A percentile compares a stretch with the other conserved stretches of the same genome.
phyloP scores from a whole-genome alignment of 2,329 filamentous ascomycete genomes.

The Aspergillus sp. region DNA sequence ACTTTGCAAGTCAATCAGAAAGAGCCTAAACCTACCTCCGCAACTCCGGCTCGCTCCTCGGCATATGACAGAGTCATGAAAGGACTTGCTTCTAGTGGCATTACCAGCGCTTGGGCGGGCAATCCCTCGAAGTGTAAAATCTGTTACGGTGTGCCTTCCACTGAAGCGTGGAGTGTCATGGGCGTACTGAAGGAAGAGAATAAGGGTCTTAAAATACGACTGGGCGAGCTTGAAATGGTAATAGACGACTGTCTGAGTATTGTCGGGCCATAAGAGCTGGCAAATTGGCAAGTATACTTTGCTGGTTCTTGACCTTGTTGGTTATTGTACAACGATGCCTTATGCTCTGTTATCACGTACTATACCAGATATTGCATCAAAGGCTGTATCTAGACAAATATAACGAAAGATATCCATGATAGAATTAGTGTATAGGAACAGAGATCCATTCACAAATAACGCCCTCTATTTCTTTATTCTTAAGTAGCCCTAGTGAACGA shows the following conservation, averaged over 20 bases:
- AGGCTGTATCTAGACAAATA: conserved; percentile 1
- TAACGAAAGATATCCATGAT: neutral
- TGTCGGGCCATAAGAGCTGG: conserved; percentile 37
- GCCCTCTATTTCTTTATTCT: too few relatives aligned
- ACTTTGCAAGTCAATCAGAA: conserved; percentile 33
- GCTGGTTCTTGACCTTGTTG: neutral
- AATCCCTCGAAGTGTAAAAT: conserved; percentile 38
- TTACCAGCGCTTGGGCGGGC: conserved; percentile 31
- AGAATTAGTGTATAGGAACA: neutral
- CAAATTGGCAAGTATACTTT: neutral
- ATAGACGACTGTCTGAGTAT: conserved; percentile 59
- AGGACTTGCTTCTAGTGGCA: conserved; percentile 36
- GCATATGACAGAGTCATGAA: conserved; percentile 47
- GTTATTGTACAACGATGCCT: conserved; percentile 7
- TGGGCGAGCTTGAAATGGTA: conserved; percentile 54
- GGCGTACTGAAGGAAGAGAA: conserved; percentile 57
- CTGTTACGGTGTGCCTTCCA: conserved; percentile 41
- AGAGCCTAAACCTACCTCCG: conserved; percentile 24
- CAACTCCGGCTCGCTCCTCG: conserved; percentile 29
- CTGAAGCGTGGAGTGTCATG: conserved; percentile 56
- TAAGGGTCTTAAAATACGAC: conserved; percentile 50
- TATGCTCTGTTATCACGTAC: conserved; percentile 1
- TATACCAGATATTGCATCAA: neutral
- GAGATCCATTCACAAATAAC: neutral
- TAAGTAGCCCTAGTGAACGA: too few relatives aligned